phyloP scores from a whole-genome alignment of 768 basidiomycete genomes.

The Kwoniella mangroviensis region DNA sequence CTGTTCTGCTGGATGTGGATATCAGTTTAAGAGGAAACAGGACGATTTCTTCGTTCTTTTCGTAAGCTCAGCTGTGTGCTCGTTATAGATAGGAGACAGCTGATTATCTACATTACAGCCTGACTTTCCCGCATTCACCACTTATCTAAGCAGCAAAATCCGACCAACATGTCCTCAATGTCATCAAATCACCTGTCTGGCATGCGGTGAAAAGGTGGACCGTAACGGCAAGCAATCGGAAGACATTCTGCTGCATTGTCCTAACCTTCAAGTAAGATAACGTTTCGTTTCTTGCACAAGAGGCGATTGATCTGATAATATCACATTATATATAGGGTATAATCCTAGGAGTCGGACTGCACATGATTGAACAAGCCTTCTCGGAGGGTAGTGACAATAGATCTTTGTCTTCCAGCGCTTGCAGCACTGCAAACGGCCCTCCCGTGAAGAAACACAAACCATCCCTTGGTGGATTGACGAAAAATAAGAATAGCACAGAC shows the following conservation, averaged over 20 bases:
- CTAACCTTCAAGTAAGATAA: slow-evolving; percentile 64
- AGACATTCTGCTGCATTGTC: slow-evolving; percentile 80
- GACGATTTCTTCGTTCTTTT: slow-evolving; percentile 81
- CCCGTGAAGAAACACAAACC: slow-evolving; percentile 43
- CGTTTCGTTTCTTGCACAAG: not conserved
- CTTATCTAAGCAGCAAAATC: slow-evolving; percentile 67
- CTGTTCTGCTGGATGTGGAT: slow-evolving; percentile 79
- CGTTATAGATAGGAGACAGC: slow-evolving; percentile 1
- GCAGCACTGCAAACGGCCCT: not conserved
- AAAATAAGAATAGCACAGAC: not conserved
- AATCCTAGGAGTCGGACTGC: slow-evolving; percentile 85
- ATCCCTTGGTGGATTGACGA: slow-evolving; percentile 12
- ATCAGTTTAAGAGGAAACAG: slow-evolving; percentile 66
- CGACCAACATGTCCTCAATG: slow-evolving; percentile 70
- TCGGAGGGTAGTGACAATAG: slow-evolving; percentile 31
- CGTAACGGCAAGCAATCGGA: slow-evolving; percentile 58
- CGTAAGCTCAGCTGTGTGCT: slow-evolving; percentile 63
- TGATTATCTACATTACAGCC: slow-evolving; percentile 61
- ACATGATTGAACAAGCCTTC: slow-evolving; percentile 79
- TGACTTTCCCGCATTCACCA: slow-evolving; percentile 72
- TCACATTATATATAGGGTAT: slow-evolving; percentile 66
- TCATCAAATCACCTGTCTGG: slow-evolving; percentile 64
- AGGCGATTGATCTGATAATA: slow-evolving; percentile 1
- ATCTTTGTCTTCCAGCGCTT: not conserved
- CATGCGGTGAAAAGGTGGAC: slow-evolving; percentile 71